Conservation (phyloP, 371 early-diverging fungal species). For the Cokeromyces recurvatus region DNA sequence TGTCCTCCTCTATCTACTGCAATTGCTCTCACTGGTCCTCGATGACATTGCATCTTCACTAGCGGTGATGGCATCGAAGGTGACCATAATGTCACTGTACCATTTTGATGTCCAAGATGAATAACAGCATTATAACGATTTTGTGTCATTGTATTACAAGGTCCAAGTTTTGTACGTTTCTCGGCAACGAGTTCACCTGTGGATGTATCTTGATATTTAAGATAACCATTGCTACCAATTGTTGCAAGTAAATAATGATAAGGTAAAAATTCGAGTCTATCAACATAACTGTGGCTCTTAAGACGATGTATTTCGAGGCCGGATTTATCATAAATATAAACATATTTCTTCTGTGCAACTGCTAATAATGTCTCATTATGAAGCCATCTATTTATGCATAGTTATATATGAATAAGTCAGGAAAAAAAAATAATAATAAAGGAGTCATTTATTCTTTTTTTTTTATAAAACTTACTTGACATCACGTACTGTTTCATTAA, state of each 20-base stretch:
- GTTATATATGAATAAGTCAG: too few relatives aligned
- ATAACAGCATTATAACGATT: constrained; percentile 94
- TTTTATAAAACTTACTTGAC: constrained; percentile 63
- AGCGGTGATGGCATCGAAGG: constrained; percentile 82
- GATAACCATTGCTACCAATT: constrained; percentile 75
- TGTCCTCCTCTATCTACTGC: constrained; percentile 85
- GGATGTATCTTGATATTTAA: constrained; percentile 97
- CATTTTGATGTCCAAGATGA: constrained; percentile 90
- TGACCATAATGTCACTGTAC: constrained; percentile 94
- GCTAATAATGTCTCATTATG: constrained; percentile 98
- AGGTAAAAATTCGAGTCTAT: constrained; percentile 89
- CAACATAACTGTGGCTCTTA: constrained; percentile 78
- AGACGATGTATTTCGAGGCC: constrained; percentile 96
- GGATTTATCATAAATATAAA: constrained; percentile 93
- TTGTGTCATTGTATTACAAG: constrained; percentile 80
- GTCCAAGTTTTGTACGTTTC: constrained; percentile 74
- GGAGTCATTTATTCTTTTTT: neutral
- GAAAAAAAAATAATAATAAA: too few relatives aligned
- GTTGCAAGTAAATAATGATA: constrained; percentile 95
- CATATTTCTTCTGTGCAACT: constrained; percentile 94
- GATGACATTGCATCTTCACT: constrained; percentile 95
- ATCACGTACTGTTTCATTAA: constrained; percentile 89
- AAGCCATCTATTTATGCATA: constrained; percentile 81
- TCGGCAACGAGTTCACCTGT: constrained; percentile 90
- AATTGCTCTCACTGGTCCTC: constrained; percentile 79